phyloP scores from a whole-genome alignment of 2,329 filamentous ascomycete species.

The Apiospora rasikravindrae region DNA sequence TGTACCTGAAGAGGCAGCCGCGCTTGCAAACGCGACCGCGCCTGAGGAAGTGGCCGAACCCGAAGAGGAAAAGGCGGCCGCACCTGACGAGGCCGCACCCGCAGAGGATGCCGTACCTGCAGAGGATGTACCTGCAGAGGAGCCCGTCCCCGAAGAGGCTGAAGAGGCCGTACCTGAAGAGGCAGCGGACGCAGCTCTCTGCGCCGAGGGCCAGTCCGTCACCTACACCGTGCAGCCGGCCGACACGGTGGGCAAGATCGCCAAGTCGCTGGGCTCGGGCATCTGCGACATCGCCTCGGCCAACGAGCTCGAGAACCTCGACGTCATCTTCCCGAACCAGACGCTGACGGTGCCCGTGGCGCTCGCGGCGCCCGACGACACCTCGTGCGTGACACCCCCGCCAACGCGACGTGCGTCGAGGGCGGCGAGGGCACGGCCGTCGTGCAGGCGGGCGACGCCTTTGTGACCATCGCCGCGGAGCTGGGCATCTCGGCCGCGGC shows the following conservation, averaged over 20 bases:
- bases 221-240: not conserved
- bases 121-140: too few relatives aligned
- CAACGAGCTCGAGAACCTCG: not conserved
- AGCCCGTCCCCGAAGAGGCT: not conserved
- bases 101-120: not conserved
- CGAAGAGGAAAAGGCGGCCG: too few relatives aligned
- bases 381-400: not conserved
- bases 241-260: constrained; percentile 1
- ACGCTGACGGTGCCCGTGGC: not conserved
- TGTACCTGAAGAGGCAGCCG: too few relatives aligned
- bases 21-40: too few relatives aligned
- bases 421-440: not conserved
- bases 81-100: not conserved
- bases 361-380: not conserved
- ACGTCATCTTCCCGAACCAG: constrained; percentile 17
- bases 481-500: constrained; percentile 1
- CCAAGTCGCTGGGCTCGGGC: constrained; percentile 3
- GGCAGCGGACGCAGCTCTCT: not conserved
- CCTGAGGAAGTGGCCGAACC: too few relatives aligned
- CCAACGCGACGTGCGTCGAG: constrained; percentile 1
- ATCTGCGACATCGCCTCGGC: constrained; percentile 7
- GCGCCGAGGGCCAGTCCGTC: constrained; percentile 1
- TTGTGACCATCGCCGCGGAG: not conserved
- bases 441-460: not conserved
- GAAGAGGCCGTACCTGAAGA: too few relatives aligned